Evolutionary conservation across 2,329 filamentous ascomycete species (phyloP).

Genomic region (Dactylellina drechsleri): DNA sequence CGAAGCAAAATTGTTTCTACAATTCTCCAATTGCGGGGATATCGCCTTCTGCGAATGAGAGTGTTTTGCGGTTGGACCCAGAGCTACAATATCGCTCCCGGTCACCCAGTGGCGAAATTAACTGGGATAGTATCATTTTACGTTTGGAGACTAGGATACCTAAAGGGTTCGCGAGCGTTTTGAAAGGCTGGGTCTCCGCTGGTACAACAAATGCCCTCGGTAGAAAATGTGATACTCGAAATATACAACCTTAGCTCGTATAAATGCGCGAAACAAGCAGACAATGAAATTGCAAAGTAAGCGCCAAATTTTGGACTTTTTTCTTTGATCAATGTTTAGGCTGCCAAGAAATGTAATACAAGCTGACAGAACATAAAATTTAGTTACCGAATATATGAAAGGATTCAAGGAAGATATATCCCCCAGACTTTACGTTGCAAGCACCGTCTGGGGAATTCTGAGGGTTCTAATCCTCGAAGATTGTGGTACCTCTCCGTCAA

Average conservation of each 20-base stretch:
- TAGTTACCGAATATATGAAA: conserved; percentile 7
- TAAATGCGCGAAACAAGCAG: not conserved
- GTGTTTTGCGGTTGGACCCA: conserved; percentile 1
- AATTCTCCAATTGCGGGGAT: not conserved
- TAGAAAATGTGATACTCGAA: conserved; percentile 14
- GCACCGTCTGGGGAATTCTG: not conserved
- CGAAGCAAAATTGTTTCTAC: not conserved
- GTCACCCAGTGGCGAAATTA: not conserved
- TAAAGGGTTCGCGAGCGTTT: conserved; percentile 6
- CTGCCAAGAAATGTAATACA: too few species aligned
- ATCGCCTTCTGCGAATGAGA: not conserved
- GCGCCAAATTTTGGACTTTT: not conserved
- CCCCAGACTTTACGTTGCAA: conserved; percentile 23
- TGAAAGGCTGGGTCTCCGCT: conserved; percentile 2
- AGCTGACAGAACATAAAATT: not conserved
- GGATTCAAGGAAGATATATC: conserved; percentile 19
- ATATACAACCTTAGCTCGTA: conserved; percentile 23
- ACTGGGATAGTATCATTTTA: conserved; percentile 16
- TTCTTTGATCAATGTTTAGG: too few species aligned
- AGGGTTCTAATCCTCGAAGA: conserved; percentile 31
- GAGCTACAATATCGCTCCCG: conserved; percentile 11
- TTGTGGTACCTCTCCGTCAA: not conserved
- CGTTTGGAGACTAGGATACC: not conserved
- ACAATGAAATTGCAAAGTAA: conserved; percentile 28
- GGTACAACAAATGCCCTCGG: not conserved